These are phyloP conservation scores for Panicum virgatum DNA, from an alignment of 202 grass and related monocot species.

Conservation along the genomic window DNA sequence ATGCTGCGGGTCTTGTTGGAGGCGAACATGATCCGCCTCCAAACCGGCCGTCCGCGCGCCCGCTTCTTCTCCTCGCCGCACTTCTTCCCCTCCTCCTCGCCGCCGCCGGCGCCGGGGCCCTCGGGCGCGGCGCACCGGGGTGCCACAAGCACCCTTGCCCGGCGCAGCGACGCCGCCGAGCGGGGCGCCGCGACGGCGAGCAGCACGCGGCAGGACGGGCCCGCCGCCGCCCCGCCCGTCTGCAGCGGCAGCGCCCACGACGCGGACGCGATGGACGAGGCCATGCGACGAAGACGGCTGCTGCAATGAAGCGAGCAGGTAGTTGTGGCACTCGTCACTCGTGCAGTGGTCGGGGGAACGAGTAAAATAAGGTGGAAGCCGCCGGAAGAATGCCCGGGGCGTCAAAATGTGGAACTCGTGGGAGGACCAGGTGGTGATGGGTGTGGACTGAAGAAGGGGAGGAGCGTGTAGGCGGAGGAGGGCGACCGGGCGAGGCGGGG, in stretches of 20 bases:
- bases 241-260: constrained; percentile 46
- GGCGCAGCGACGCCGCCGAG: not conserved
- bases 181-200: constrained; percentile 28
- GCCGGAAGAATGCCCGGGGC: not conserved
- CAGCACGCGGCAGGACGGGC: constrained; percentile 22
- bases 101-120: not conserved
- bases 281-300: constrained; percentile 29
- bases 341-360: not conserved
- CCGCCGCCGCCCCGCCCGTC: constrained; percentile 4
- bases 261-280: constrained; percentile 37
- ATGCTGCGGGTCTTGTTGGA: constrained; percentile 93
- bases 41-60: constrained; percentile 50
- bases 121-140: constrained; percentile 28
- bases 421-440: too few species aligned
- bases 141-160: constrained; percentile 18
- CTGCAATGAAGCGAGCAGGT: not conserved
- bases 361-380: not conserved
- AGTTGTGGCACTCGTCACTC: not conserved
- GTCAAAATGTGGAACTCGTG: constrained; percentile 33
- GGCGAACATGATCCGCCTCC: constrained; percentile 86
- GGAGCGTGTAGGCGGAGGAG: too few species aligned
- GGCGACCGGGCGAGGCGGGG: too few species aligned
- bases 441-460: too few species aligned
- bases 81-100: not conserved
- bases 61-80: constrained; percentile 37